Percentiles rank a stretch among this genome's conserved stretches.
These are phyloP conservation scores for Mycena galericulata DNA, from an alignment of 768 basidiomycete genomes.

Conservation along the genomic window DNA sequence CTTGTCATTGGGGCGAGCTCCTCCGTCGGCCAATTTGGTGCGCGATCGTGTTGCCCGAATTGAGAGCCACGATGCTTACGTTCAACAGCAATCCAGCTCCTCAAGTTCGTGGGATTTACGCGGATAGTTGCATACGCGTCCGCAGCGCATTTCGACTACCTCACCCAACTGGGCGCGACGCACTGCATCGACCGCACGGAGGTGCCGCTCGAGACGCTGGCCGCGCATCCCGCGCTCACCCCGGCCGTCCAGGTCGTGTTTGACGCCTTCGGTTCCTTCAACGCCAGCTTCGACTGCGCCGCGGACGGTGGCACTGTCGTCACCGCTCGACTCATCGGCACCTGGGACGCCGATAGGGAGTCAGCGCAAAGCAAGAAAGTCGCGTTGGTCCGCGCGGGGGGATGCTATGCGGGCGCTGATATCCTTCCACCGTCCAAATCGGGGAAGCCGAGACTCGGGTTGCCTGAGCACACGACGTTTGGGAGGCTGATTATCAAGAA, in stretches of 20 bases:
- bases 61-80: too few species aligned
- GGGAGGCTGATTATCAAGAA: slow-evolving; percentile 33
- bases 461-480: slow-evolving; percentile 38
- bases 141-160: slow-evolving; percentile 50
- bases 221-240: background rate
- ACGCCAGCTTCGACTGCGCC: slow-evolving; percentile 11
- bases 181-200: slow-evolving; percentile 44
- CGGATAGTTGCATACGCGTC: slow-evolving; percentile 50
- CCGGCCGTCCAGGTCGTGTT: slow-evolving; percentile 16
- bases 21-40: too few species aligned
- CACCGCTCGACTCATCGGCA: background rate
- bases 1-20: too few species aligned
- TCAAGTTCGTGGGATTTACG: slow-evolving; percentile 55
- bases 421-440: slow-evolving; percentile 32
- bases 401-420: slow-evolving; percentile 32
- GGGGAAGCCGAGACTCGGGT: slow-evolving; percentile 21
- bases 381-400: background rate
- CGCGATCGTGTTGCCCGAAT: too few species aligned
- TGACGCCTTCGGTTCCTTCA: background rate
- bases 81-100: slow-evolving; percentile 49
- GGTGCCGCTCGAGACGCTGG: slow-evolving; percentile 3
- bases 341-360: background rate
- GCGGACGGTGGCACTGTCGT: background rate
- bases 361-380: too few species aligned
- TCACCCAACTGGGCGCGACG: slow-evolving; percentile 49